Evolutionary conservation across 2,329 filamentous ascomycete species (phyloP).

Genomic region (Clathrospora elynae): DNA sequence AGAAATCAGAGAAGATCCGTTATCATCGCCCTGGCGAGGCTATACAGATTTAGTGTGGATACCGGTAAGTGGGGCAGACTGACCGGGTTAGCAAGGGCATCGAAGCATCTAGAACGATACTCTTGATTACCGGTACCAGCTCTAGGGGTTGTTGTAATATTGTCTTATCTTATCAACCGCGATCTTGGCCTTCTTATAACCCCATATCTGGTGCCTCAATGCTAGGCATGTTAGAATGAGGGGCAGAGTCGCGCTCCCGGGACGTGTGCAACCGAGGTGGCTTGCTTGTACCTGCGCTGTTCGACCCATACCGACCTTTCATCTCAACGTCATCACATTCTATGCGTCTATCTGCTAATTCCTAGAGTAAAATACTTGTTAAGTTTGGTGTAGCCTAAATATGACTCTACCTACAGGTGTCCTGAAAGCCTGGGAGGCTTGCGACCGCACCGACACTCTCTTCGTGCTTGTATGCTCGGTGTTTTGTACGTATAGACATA

Average conservation of each 20-base stretch:
- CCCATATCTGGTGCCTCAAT: slow-evolving; percentile 29
- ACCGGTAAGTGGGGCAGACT: too few relatives aligned
- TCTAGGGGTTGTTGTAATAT: too few relatives aligned
- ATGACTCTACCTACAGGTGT: slow-evolving; percentile 38
- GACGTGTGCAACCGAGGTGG: slow-evolving; percentile 15
- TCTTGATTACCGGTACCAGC: too few relatives aligned
- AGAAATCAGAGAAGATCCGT: too few relatives aligned
- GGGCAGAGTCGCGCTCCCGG: slow-evolving; percentile 10
- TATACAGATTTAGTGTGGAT: too few relatives aligned
- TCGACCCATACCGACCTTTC: not conserved
- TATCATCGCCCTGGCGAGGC: too few relatives aligned
- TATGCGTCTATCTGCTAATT: not conserved
- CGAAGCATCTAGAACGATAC: too few relatives aligned
- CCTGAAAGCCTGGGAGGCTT: slow-evolving; percentile 55
- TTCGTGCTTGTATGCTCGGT: slow-evolving; percentile 59
- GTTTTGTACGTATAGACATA: slow-evolving; percentile 48
- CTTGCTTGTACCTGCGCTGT: slow-evolving; percentile 13
- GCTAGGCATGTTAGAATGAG: slow-evolving; percentile 20
- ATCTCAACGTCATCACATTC: not conserved
- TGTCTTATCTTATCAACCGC: slow-evolving; percentile 17
- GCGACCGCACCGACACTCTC: slow-evolving; percentile 58
- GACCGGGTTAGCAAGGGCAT: too few relatives aligned
- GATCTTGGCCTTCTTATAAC: slow-evolving; percentile 12
- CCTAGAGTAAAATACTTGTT: not conserved
- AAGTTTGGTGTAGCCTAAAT: not conserved